A percentile compares a stretch with the other conserved stretches of the same genome.
Conservation (phyloP, 805 yeast species). For the Cyberlindnera americana region DNA sequence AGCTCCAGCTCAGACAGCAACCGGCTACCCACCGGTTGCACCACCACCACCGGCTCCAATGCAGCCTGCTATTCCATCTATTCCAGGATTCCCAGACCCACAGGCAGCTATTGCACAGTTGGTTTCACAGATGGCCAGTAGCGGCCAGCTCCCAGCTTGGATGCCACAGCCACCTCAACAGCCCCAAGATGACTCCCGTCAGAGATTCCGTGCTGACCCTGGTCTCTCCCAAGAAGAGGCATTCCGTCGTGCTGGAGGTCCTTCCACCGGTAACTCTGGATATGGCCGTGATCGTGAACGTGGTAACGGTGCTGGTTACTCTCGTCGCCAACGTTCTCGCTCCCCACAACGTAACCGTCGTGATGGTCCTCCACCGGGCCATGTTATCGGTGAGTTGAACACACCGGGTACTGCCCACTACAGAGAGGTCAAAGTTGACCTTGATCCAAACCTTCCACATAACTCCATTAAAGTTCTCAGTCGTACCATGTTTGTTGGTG, state of each 20-base stretch:
- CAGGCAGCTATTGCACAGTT: conserved; percentile 41
- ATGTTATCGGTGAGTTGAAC: conserved; percentile 56
- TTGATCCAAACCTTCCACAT: conserved; percentile 68
- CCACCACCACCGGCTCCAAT: conserved; percentile 7
- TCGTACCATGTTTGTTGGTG: conserved; percentile 92
- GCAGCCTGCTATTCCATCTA: not conserved
- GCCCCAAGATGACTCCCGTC: conserved; percentile 8
- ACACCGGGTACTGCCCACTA: conserved; percentile 69
- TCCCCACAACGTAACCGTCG: conserved; percentile 26
- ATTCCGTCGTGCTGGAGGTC: conserved; percentile 25
- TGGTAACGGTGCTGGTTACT: conserved; percentile 19
- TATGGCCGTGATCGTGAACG: conserved; percentile 11
- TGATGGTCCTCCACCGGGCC: conserved; percentile 27
- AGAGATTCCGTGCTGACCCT: conserved; percentile 13
- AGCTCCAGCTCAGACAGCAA: conserved; percentile 28
- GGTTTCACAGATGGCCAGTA: conserved; percentile 16
- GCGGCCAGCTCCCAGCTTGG: conserved; percentile 26
- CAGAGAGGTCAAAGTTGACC: conserved; percentile 69
- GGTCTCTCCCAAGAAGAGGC: conserved; percentile 26
- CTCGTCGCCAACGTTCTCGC: conserved; percentile 27
- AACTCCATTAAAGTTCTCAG: conserved; percentile 81
- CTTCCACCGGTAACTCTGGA: conserved; percentile 16
- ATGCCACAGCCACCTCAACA: conserved; percentile 17
- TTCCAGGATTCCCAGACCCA: conserved; percentile 30
- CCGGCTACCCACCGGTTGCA: not conserved